phyloP scores from a whole-genome alignment of 2,329 filamentous ascomycete species.

The Malbranchea zuffiana region DNA sequence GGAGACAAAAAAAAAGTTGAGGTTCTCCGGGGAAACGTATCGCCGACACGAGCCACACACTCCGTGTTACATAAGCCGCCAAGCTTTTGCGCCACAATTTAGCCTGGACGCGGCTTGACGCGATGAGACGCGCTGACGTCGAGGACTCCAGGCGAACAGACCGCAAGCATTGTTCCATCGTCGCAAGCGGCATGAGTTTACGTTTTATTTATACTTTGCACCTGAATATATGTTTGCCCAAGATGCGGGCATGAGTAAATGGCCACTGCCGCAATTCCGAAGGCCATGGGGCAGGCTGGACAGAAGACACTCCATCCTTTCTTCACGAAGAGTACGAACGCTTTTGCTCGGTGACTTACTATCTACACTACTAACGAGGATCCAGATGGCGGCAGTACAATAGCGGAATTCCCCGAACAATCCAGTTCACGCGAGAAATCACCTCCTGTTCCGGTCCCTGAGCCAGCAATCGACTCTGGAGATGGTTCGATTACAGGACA shows the following conservation, averaged over 20 bases:
- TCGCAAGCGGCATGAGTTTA: not conserved
- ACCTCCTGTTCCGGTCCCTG: not conserved
- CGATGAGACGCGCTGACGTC: slow-evolving; percentile 7
- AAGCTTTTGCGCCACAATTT: not conserved
- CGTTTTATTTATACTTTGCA: not conserved
- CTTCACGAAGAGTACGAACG: slow-evolving; percentile 29
- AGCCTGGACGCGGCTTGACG: not conserved
- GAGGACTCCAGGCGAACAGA: no score
- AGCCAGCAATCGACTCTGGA: not conserved
- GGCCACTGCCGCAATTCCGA: slow-evolving; percentile 11
- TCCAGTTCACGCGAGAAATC: not conserved
- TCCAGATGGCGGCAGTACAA: slow-evolving; percentile 2
- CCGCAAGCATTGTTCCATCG: no score
- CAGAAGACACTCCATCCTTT: slow-evolving; percentile 33
- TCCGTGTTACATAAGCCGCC: not conserved
- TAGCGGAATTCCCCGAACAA: not conserved
- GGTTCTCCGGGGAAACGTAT: slow-evolving; percentile 6
- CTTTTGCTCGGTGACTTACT: no score
- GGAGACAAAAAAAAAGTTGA: slow-evolving; percentile 5
- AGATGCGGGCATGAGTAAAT: slow-evolving; percentile 5
- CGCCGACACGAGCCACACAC: slow-evolving; percentile 11
- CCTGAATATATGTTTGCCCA: not conserved
- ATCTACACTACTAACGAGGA: not conserved
- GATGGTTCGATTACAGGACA: not conserved
- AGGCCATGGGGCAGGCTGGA: slow-evolving; percentile 32